phyloP scores from a whole-genome alignment of 768 basidiomycete genomes.

The Cyclocybe aegerita region DNA sequence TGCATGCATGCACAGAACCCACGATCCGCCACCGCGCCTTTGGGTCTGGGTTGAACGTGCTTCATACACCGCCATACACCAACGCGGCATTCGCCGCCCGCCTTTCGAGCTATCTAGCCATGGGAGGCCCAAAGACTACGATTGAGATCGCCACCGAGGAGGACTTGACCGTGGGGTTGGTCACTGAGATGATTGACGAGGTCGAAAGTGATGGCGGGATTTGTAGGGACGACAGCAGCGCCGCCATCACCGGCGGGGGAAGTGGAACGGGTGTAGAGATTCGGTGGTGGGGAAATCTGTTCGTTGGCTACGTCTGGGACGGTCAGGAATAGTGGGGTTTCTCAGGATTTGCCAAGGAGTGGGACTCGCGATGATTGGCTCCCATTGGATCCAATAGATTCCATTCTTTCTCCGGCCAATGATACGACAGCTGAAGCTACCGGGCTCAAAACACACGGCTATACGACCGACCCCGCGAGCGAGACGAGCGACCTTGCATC shows the following conservation, averaged over 20 bases:
- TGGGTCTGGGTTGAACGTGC: slow-evolving; percentile 71
- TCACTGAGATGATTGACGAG: slow-evolving; percentile 73
- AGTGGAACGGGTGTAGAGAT: slow-evolving; percentile 57
- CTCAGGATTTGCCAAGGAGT: background rate
- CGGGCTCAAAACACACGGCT: background rate
- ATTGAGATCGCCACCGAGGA: slow-evolving; percentile 73
- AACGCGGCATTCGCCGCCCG: slow-evolving; percentile 68
- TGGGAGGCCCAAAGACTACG: slow-evolving; percentile 54
- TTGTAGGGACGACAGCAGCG: slow-evolving; percentile 68
- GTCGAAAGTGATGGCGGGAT: slow-evolving; percentile 72
- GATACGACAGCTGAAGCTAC: background rate
- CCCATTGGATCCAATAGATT: no score
- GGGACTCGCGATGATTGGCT: background rate
- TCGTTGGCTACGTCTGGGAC: slow-evolving; percentile 73
- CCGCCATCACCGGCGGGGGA: slow-evolving; percentile 38
- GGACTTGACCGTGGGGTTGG: slow-evolving; percentile 67
- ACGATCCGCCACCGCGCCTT: slow-evolving; percentile 69
- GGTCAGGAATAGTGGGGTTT: slow-evolving; percentile 41
- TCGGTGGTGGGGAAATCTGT: slow-evolving; percentile 72
- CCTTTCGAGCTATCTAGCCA: slow-evolving; percentile 51
- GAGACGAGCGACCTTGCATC: slow-evolving; percentile 22
- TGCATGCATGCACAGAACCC: slow-evolving; percentile 65
- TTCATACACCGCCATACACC: slow-evolving; percentile 82
- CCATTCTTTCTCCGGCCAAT: background rate
- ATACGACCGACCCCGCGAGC: slow-evolving; percentile 27